phyloP scores from a whole-genome alignment of 2,329 filamentous ascomycete species.

The Phyllosticta citriasiana region DNA sequence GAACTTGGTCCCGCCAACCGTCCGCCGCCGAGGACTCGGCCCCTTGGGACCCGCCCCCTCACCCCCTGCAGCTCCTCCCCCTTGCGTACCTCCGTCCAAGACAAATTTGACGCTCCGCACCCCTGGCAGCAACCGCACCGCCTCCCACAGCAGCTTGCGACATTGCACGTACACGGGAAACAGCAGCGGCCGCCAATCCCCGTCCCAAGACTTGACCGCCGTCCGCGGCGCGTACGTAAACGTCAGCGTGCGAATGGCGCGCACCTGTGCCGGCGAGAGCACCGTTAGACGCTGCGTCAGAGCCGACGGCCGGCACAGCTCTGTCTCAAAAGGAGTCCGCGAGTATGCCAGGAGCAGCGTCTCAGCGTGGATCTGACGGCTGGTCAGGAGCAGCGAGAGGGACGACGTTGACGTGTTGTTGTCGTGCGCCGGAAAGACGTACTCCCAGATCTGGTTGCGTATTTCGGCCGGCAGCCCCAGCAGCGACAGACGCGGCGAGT shows the following conservation, averaged over 20 bases:
- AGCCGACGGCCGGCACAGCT: slow-evolving; percentile 4
- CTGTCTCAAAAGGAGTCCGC: slow-evolving; percentile 8
- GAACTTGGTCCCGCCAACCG: slow-evolving; percentile 7
- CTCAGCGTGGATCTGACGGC: slow-evolving; percentile 10
- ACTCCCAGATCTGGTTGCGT: slow-evolving; percentile 12
- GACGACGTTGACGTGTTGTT: not conserved
- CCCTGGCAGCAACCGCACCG: slow-evolving; percentile 8
- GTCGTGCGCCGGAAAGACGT: slow-evolving; percentile 6
- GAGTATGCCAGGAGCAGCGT: slow-evolving; percentile 8
- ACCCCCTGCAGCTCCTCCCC: slow-evolving; percentile 1
- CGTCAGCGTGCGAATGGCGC: slow-evolving; percentile 3
- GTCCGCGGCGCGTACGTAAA: not conserved
- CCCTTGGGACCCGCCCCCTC: not conserved
- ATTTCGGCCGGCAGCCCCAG: slow-evolving; percentile 11
- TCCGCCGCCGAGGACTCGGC: not conserved
- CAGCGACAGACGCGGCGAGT: slow-evolving; percentile 2
- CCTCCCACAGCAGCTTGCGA: slow-evolving; percentile 10
- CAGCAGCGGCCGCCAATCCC: slow-evolving; percentile 7
- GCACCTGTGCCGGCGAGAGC: slow-evolving; percentile 3
- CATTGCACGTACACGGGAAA: slow-evolving; percentile 11
- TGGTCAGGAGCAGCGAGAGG: slow-evolving; percentile 10
- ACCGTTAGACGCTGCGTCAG: slow-evolving; percentile 6
- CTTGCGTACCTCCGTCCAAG: not conserved
- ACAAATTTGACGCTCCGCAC: slow-evolving; percentile 7
- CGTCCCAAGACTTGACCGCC: slow-evolving; percentile 2